Percentiles rank a stretch among this genome's conserved stretches.
phyloP scores from a whole-genome alignment of 495 filamentous ascomycete species.

The Lichenothelia convexa region DNA sequence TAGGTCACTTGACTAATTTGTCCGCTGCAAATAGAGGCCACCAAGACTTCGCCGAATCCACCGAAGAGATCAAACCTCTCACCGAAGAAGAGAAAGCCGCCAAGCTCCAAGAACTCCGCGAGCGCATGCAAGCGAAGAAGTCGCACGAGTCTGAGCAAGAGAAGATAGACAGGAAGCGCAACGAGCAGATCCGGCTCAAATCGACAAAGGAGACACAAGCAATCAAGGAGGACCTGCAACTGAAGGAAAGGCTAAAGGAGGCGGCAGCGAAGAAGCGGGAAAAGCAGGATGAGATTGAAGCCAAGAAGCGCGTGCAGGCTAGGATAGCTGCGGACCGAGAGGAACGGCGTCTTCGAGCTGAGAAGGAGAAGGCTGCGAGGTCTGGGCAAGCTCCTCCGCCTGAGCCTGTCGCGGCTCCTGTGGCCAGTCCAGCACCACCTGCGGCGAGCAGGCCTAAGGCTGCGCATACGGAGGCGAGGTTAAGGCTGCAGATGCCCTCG shows the following conservation, averaged over 20 bases:
- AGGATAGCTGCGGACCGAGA: slow-evolving; percentile 86
- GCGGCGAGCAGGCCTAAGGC: slow-evolving; percentile 37
- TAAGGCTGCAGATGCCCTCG: slow-evolving; percentile 58
- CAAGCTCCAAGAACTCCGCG: slow-evolving; percentile 52
- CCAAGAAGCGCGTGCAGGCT: slow-evolving; percentile 72
- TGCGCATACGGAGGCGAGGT: slow-evolving; percentile 58
- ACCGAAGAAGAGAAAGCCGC: slow-evolving; percentile 82
- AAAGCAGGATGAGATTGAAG: slow-evolving; percentile 71
- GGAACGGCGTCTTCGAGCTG: slow-evolving; percentile 62
- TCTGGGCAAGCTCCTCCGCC: slow-evolving; percentile 46
- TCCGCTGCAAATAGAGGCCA: slow-evolving; percentile 50
- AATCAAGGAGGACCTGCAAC: slow-evolving; percentile 42
- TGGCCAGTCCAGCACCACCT: slow-evolving; percentile 19
- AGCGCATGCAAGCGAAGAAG: slow-evolving; percentile 55
- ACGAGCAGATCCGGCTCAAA: slow-evolving; percentile 81
- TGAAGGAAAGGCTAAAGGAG: slow-evolving; percentile 80
- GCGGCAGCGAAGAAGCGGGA: slow-evolving; percentile 68
- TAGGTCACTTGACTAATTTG: no score
- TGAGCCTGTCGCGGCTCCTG: slow-evolving; percentile 15
- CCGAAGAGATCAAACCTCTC: slow-evolving; percentile 73
- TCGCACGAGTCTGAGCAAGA: slow-evolving; percentile 52
- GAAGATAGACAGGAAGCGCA: slow-evolving; percentile 69
- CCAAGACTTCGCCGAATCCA: slow-evolving; percentile 82
- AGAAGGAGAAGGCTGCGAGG: slow-evolving; percentile 65
- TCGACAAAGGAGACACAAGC: slow-evolving; percentile 21